These are phyloP conservation scores for Phoenix dactylifera DNA, from an alignment of 176 grass and related monocot species.

Conservation along the genomic window DNA sequence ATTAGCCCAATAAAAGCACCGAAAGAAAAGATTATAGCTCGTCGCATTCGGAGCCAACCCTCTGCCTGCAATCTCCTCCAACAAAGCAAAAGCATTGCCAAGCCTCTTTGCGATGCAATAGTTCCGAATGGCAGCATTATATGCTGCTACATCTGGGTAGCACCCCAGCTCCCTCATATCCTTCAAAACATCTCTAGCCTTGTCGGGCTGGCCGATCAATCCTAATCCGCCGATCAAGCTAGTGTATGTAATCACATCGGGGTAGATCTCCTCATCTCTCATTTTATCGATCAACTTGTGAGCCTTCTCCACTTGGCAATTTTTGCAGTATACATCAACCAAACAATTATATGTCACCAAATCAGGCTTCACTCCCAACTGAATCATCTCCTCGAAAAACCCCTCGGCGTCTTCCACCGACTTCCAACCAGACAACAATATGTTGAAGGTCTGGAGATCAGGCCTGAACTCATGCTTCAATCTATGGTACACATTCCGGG, in stretches of 20 bases:
- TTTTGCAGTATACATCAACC: conserved; percentile 85
- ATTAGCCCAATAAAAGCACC: conserved; percentile 73
- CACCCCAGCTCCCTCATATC: conserved; percentile 79
- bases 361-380: conserved; percentile 57
- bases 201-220: conserved; percentile 75
- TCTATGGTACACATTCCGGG: conserved; percentile 71
- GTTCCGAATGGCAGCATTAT: conserved; percentile 60
- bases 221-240: conserved; percentile 74
- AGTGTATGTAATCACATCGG: conserved; percentile 73
- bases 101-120: conserved; percentile 90
- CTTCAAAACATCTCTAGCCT: conserved; percentile 57
- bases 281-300: conserved; percentile 76
- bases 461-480: conserved; percentile 79
- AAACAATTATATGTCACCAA: conserved; percentile 75
- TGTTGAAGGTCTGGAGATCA: conserved; percentile 74
- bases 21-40: conserved; percentile 84
- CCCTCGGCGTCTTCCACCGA: conserved; percentile 69
- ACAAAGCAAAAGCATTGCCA: conserved; percentile 53
- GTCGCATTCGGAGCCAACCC: conserved; percentile 71
- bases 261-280: conserved; percentile 44
- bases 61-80: conserved; percentile 57
- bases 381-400: conserved; percentile 64
- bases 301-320: conserved; percentile 43
- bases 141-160: conserved; percentile 58
- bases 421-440: conserved; percentile 83